A percentile compares a stretch with the other conserved stretches of the same genome.
These are phyloP conservation scores for Tolypocladium ovalisporum DNA, from an alignment of 2,329 filamentous ascomycete genomes.

Conservation along the genomic window DNA sequence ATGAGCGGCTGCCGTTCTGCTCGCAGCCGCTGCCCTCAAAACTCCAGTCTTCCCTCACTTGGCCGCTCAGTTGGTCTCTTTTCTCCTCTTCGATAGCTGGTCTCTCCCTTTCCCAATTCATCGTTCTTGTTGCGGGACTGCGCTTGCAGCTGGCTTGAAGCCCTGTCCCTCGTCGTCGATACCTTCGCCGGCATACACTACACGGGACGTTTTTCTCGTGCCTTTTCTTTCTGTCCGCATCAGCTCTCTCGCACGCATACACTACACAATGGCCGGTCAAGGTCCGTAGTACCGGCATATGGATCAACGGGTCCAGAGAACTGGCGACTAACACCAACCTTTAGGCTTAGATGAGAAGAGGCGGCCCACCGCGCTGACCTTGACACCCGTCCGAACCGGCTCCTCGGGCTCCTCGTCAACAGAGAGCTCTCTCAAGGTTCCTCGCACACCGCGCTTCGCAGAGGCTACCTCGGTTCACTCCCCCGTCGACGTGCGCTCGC, in stretches of 20 bases:
- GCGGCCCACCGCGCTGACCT: constrained; percentile 45
- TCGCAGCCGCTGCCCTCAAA: constrained; percentile 32
- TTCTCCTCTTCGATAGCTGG: constrained; percentile 38
- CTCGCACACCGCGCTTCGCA: constrained; percentile 67
- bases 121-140: constrained; percentile 16
- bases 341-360: constrained; percentile 38
- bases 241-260: constrained; percentile 4
- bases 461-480: constrained; percentile 74
- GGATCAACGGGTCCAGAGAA: background rate
- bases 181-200: constrained; percentile 1
- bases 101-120: constrained; percentile 31
- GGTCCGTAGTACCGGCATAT: constrained; percentile 18
- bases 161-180: constrained; percentile 3
- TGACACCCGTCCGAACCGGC: constrained; percentile 36
- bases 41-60: constrained; percentile 33
- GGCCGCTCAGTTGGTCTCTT: constrained; percentile 16
- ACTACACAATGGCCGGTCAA: constrained; percentile 26
- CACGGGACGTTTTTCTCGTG: background rate
- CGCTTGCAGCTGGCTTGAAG: constrained; percentile 9
- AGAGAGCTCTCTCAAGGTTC: constrained; percentile 50
- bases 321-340: constrained; percentile 10
- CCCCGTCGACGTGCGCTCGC: constrained; percentile 51
- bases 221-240: constrained; percentile 4
- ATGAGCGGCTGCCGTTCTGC: constrained; percentile 16
- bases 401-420: constrained; percentile 42